Evolutionary conservation across 352 stramenopile genomes (phyloP).

Genomic region (Globisporangium cylindrosporum): DNA sequence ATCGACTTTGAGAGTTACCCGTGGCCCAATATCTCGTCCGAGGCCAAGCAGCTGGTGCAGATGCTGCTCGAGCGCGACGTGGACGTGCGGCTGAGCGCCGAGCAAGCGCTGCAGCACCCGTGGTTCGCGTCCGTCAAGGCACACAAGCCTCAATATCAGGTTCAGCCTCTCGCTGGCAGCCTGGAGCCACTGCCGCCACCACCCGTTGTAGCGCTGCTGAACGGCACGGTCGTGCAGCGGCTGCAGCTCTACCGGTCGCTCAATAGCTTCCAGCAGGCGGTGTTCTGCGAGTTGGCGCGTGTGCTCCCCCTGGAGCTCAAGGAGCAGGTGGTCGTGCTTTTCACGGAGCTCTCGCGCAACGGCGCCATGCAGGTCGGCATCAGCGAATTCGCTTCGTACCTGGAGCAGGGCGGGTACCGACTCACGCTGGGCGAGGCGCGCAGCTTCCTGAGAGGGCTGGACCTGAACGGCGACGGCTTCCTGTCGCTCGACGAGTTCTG

Average conservation of each 20-base stretch:
- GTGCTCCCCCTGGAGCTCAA: constrained; percentile 53
- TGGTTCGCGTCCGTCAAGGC: constrained; percentile 47
- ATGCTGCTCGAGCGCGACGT: constrained; percentile 52
- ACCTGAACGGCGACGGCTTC: constrained; percentile 59
- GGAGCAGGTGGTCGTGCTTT: constrained; percentile 62
- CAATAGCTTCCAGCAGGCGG: constrained; percentile 64
- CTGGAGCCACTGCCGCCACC: neutral
- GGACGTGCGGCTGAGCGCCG: constrained; percentile 37
- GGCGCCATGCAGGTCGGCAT: constrained; percentile 46
- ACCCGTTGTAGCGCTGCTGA: constrained; percentile 25
- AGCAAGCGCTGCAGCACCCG: constrained; percentile 63
- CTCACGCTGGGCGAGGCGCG: constrained; percentile 60
- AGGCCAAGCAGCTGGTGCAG: constrained; percentile 54
- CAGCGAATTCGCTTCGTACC: constrained; percentile 48
- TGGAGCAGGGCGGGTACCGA: constrained; percentile 54
- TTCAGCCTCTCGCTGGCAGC: neutral
- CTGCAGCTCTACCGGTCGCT: constrained; percentile 74
- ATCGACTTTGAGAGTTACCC: constrained; percentile 48
- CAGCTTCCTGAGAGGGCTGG: constrained; percentile 54
- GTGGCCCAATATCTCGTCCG: constrained; percentile 50
- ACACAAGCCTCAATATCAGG: neutral
- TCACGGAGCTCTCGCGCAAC: constrained; percentile 56
- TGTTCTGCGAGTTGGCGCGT: constrained; percentile 55
- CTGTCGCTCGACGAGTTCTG: constrained; percentile 67
- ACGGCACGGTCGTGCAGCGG: constrained; percentile 69